Conservation (phyloP, 2,329 filamentous ascomycete species). For the Uncinocarpus reesii region DNA sequence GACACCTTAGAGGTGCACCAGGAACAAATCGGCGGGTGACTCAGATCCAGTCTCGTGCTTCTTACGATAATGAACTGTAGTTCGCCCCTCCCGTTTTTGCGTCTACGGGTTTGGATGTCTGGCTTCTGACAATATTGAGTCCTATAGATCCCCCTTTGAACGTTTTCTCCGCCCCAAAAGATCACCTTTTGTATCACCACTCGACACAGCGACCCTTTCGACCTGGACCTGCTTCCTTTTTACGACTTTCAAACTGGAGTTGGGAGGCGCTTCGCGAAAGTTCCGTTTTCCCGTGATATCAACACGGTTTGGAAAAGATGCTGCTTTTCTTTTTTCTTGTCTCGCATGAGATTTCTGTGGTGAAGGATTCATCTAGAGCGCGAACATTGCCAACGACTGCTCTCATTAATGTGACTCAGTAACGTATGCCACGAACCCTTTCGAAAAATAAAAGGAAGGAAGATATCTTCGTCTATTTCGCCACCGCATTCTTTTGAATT, state of each 20-base stretch:
- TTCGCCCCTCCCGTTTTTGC: background rate
- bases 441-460: no score
- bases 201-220: background rate
- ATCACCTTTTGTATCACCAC: background rate
- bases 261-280: background rate
- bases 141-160: background rate
- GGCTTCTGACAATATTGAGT: background rate
- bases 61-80: slow-evolving; percentile 8
- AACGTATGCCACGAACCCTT: no score
- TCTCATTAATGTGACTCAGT: no score
- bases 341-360: no score
- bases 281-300: background rate
- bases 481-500: no score
- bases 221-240: background rate
- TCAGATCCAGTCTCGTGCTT: background rate
- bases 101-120: background rate
- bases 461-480: no score
- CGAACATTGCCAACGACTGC: no score
- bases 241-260: background rate
- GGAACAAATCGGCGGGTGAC: slow-evolving; percentile 78
- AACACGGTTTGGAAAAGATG: background rate
- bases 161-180: background rate
- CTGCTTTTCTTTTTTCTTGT: no score
- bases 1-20: slow-evolving; percentile 96
- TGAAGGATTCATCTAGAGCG: no score